Base-by-base conservation (phyloP, 139 green algal genomes). In the Micractinium conductrix region DNA sequence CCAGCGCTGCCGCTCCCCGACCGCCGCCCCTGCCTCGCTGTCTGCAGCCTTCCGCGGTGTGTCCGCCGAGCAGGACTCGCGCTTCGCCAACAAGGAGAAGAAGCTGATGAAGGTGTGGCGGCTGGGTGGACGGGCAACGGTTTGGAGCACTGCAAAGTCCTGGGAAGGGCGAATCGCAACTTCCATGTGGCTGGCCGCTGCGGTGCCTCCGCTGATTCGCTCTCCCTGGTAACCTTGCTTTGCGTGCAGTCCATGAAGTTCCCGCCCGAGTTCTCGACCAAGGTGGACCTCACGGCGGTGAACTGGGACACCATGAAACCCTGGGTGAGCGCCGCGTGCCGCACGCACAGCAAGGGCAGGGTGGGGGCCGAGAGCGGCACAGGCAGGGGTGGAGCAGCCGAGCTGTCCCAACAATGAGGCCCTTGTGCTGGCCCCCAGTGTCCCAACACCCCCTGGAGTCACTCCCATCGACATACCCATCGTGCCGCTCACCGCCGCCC, bases 291-390 rank as follows among this genome's bases (percentile, higher is more conserved):
- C 33, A 88, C 72, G 33, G 94, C 93, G 62, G 91, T 98, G 28
- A 96, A 97, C 63, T 95, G 96, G 94, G 91, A 94, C 19, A 91
- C 96, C 17, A 98, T 99, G 87, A 95, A 96, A 80, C 92, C 94
- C 43, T 99, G 97, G 97, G 96, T n/a, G n/a, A n/a, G n/a, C n/a
- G n/a, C n/a, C n/a, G n/a, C n/a, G n/a, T n/a, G n/a, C n/a, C n/a
- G n/a, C n/a, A n/a, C n/a, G n/a, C n/a, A n/a, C n/a, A n/a, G n/a
- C n/a, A n/a, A n/a, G n/a, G n/a, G n/a, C n/a, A n/a, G n/a, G n/a
- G n/a, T n/a, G n/a, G n/a, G n/a, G n/a, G n/a, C n/a, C n/a, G n/a
- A n/a, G n/a, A n/a, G n/a, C n/a, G n/a, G n/a, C n/a, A n/a, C n/a
- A n/a, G n/a, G n/a, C n/a, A n/a, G n/a, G n/a, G n/a, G n/a, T n/a